phyloP scores from a whole-genome alignment of 345 rosid species.

The Orychophragmus violaceus region DNA sequence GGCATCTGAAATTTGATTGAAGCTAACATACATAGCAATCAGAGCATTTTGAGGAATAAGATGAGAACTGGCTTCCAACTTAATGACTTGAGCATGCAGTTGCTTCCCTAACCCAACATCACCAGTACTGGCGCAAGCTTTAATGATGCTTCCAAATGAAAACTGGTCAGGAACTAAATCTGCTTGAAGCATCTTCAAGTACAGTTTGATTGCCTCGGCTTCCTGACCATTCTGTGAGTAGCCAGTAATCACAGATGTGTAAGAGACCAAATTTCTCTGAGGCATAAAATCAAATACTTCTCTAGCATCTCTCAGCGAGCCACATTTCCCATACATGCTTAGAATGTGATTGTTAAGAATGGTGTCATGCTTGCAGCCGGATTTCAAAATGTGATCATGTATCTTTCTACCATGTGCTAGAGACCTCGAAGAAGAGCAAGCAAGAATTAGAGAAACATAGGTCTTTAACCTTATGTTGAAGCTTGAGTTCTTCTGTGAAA shows the following conservation, averaged over 20 bases:
- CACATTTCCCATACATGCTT: conserved; percentile 74
- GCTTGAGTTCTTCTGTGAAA: conserved; percentile 25
- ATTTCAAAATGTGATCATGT: conserved; percentile 46
- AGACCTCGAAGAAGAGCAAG: conserved; percentile 43
- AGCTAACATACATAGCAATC: conserved; percentile 52
- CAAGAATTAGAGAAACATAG: conserved; percentile 37
- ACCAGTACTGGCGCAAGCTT: conserved; percentile 41
- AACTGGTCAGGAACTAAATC: conserved; percentile 44
- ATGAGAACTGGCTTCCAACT: conserved; percentile 37
- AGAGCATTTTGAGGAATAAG: conserved; percentile 53
- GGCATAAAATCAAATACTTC: conserved; percentile 67
- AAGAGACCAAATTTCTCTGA: conserved; percentile 59
- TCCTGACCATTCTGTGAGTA: conserved; percentile 59
- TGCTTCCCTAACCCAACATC: conserved; percentile 43
- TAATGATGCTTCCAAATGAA: conserved; percentile 50
- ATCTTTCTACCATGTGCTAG: conserved; percentile 47
- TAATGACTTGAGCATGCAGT: conserved; percentile 51
- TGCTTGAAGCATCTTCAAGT: conserved; percentile 37
- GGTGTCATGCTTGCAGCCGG: conserved; percentile 39
- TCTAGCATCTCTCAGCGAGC: conserved; percentile 55
- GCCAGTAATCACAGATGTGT: conserved; percentile 78
- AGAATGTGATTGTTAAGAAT: conserved; percentile 50
- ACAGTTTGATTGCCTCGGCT: conserved; percentile 36
- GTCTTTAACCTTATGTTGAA: conserved; percentile 31
- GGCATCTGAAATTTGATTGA: conserved; percentile 38